Evolutionary conservation across 2,329 filamentous ascomycete species (phyloP).

Genomic region (Ceratocystis colombiana): DNA sequence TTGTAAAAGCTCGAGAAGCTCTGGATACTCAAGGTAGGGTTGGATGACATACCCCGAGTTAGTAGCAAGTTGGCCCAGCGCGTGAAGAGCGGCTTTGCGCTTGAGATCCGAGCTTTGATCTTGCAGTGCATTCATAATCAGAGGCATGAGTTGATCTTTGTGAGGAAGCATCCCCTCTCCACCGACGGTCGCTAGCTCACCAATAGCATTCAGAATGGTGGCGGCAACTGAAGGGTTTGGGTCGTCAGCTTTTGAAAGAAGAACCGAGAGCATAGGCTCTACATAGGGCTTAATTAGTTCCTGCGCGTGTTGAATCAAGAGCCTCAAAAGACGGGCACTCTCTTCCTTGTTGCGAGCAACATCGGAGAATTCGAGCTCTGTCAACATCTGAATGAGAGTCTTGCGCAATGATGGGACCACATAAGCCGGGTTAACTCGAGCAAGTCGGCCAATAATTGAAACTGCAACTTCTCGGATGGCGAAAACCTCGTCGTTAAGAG

Average conservation of each 20-base stretch:
- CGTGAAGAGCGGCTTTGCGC: slow-evolving; percentile 80
- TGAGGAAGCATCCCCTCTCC: slow-evolving; percentile 90
- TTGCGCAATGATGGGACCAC: slow-evolving; percentile 94
- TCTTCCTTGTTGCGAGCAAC: slow-evolving; percentile 92
- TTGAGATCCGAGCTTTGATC: slow-evolving; percentile 86
- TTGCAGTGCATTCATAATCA: slow-evolving; percentile 87
- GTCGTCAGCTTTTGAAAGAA: slow-evolving; percentile 88
- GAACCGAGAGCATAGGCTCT: slow-evolving; percentile 85
- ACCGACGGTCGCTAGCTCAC: slow-evolving; percentile 85
- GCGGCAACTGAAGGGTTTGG: slow-evolving; percentile 78
- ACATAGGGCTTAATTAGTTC: slow-evolving; percentile 93
- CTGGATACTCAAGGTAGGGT: slow-evolving; percentile 89
- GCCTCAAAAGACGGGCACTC: slow-evolving; percentile 81
- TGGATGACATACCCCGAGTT: slow-evolving; percentile 97
- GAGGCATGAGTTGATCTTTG: slow-evolving; percentile 83
- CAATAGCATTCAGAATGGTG: slow-evolving; percentile 89
- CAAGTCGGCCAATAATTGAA: slow-evolving; percentile 87
- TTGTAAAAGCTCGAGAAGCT: slow-evolving; percentile 83
- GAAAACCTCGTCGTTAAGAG: slow-evolving; percentile 90
- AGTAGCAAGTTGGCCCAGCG: slow-evolving; percentile 82
- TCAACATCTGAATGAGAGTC: slow-evolving; percentile 88
- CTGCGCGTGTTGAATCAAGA: slow-evolving; percentile 87
- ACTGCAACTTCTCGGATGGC: slow-evolving; percentile 89
- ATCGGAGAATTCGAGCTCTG: slow-evolving; percentile 91
- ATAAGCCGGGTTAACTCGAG: slow-evolving; percentile 86